Evolutionary conservation across 176 grass and related monocot genomes (phyloP).

Genomic region (Avena atlantica): DNA sequence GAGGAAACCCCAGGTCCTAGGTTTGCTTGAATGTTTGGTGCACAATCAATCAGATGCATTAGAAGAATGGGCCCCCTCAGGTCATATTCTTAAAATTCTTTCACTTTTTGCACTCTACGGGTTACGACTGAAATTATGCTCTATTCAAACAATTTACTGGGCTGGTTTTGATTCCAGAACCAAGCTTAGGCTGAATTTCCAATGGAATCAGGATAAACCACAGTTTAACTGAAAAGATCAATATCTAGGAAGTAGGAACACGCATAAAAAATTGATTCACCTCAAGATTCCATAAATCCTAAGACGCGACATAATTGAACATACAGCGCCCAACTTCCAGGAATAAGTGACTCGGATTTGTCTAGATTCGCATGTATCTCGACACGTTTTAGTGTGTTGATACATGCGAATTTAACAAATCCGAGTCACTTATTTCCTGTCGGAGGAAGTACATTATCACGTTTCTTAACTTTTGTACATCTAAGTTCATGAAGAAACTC

Average conservation of each 20-base stretch:
- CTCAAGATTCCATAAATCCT: not conserved
- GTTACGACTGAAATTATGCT: not conserved
- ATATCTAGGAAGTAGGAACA: not conserved
- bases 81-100: constrained; percentile 7
- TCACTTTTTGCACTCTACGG: not conserved
- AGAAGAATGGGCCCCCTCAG: constrained; percentile 5
- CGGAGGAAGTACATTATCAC: not conserved
- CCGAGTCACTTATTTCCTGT: no score
- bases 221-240: not conserved
- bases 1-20: not conserved
- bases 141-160: not conserved
- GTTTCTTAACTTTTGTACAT: constrained; percentile 31
- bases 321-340: not conserved
- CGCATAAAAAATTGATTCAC: not conserved
- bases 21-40: not conserved
- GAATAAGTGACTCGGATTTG: no score
- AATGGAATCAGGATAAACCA: not conserved
- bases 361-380: no score
- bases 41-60: constrained; percentile 12
- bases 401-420: no score
- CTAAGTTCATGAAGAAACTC: constrained; percentile 30
- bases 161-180: not conserved
- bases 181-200: not conserved
- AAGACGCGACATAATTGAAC: not conserved
- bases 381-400: no score